phyloP scores from a whole-genome alignment of 1,284 basidiomycete species.

The Sporisorium reilianum region DNA sequence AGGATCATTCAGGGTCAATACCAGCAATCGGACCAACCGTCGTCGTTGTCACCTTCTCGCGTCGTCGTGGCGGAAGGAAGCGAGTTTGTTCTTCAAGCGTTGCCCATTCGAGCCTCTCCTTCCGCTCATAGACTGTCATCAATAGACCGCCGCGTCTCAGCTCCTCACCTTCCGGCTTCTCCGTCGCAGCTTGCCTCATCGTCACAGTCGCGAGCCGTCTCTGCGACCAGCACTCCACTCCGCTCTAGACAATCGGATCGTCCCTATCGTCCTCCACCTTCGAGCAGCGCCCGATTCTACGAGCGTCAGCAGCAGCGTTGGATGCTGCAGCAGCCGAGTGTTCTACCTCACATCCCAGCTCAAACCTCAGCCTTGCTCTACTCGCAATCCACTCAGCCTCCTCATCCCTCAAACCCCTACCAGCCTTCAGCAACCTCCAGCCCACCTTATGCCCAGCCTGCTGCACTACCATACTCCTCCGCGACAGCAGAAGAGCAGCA shows the following conservation, averaged over 20 bases:
- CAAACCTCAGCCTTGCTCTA: slow-evolving; percentile 2
- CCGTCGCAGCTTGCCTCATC: slow-evolving; percentile 3
- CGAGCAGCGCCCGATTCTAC: slow-evolving; percentile 44
- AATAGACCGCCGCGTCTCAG: slow-evolving; percentile 14
- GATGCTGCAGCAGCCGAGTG: slow-evolving; percentile 17
- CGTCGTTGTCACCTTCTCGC: slow-evolving; percentile 9
- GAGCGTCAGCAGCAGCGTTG: slow-evolving; percentile 41
- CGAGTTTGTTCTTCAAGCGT: slow-evolving; percentile 37
- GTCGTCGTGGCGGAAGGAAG: slow-evolving; percentile 38
- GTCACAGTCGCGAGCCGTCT: slow-evolving; percentile 16
- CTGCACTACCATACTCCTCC: background rate
- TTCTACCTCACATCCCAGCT: slow-evolving; percentile 1
- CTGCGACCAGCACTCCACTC: slow-evolving; percentile 22
- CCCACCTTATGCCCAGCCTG: background rate
- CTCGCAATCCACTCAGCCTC: background rate
- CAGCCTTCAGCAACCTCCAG: background rate
- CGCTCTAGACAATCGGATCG: slow-evolving; percentile 22
- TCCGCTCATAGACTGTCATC: slow-evolving; percentile 5
- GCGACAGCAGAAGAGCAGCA: background rate
- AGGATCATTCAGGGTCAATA: slow-evolving; percentile 7
- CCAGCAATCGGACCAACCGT: background rate
- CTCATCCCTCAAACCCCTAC: background rate
- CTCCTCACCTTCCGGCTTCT: slow-evolving; percentile 5
- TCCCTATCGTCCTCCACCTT: slow-evolving; percentile 44
- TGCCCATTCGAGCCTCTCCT: slow-evolving; percentile 13